Evolutionary conservation across 306 rosid genomes (phyloP).

Genomic region (Medicago ruthenica): DNA sequence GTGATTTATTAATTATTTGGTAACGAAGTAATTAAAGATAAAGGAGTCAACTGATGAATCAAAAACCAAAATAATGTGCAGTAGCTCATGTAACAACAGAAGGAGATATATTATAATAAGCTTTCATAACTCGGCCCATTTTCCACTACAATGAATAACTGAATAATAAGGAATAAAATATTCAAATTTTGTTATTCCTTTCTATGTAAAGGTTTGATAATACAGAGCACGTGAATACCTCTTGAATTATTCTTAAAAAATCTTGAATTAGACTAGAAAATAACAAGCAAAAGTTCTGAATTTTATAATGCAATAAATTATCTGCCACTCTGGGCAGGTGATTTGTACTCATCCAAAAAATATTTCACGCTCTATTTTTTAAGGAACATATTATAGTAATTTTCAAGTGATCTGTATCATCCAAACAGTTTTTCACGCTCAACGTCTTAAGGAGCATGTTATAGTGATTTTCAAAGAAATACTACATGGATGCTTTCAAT

Average conservation of each 20-base stretch:
- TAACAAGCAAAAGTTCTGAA: constrained; percentile 6
- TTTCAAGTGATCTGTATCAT: constrained; percentile 14
- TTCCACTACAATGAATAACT: constrained; percentile 18
- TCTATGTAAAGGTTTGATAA: constrained; percentile 14
- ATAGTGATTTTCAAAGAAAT: constrained; percentile 24
- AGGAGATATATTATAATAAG: constrained; percentile 20
- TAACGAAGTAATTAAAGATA: constrained; percentile 4
- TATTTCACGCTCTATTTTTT: constrained; percentile 9
- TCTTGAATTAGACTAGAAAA: constrained; percentile 23
- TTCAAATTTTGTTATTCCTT: background rate
- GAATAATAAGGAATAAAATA: background rate
- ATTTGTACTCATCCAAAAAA: background rate
- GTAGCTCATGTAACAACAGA: constrained; percentile 19
- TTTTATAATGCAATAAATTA: constrained; percentile 27
- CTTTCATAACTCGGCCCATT: constrained; percentile 30
- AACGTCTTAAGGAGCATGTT: background rate
- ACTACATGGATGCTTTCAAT: constrained; percentile 18
- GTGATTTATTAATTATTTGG: background rate
- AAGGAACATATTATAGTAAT: background rate
- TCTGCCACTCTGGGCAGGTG: constrained; percentile 9
- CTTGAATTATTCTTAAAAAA: background rate
- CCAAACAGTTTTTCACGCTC: no score
- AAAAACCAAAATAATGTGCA: constrained; percentile 15
- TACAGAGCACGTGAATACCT: constrained; percentile 21
- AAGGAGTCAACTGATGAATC: constrained; percentile 11